Conservation (phyloP, 225 moss, liverwort and hornwort genomes). For the Pseudisothecium myosuroides region DNA sequence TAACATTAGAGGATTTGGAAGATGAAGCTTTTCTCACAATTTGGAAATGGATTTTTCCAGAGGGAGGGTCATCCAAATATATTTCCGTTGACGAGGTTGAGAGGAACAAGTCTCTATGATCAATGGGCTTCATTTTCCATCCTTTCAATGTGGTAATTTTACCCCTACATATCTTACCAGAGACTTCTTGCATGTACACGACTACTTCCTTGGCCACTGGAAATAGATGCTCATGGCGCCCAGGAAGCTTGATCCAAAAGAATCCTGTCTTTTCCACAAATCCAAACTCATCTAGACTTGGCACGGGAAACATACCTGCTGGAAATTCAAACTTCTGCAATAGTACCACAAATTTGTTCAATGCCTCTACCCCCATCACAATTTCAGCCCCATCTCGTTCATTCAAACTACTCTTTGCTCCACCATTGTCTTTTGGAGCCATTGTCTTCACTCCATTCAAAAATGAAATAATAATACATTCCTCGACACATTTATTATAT, state of each 20-base stretch:
- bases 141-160: slow-evolving; percentile 6
- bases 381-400: not conserved
- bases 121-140: slow-evolving; percentile 7
- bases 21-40: not conserved
- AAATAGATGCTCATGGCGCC: slow-evolving; percentile 3
- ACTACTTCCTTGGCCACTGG: slow-evolving; percentile 1
- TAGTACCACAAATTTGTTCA: not conserved
- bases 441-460: not conserved
- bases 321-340: slow-evolving; percentile 16
- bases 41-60: not conserved
- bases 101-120: slow-evolving; percentile 15
- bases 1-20: not conserved
- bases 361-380: not conserved
- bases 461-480: not conserved
- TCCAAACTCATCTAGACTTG: not conserved
- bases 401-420: not conserved
- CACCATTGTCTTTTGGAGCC: not conserved
- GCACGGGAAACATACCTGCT: slow-evolving; percentile 4
- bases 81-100: not conserved
- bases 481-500: not conserved
- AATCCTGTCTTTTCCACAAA: slow-evolving; percentile 17
- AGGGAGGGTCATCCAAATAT: slow-evolving; percentile 21
- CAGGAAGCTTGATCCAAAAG: slow-evolving; percentile 15
- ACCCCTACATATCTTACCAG: not conserved
- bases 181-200: slow-evolving; percentile 16